Conservation (phyloP, 2,329 filamentous ascomycete species). For the Furcasterigmium sp. region DNA sequence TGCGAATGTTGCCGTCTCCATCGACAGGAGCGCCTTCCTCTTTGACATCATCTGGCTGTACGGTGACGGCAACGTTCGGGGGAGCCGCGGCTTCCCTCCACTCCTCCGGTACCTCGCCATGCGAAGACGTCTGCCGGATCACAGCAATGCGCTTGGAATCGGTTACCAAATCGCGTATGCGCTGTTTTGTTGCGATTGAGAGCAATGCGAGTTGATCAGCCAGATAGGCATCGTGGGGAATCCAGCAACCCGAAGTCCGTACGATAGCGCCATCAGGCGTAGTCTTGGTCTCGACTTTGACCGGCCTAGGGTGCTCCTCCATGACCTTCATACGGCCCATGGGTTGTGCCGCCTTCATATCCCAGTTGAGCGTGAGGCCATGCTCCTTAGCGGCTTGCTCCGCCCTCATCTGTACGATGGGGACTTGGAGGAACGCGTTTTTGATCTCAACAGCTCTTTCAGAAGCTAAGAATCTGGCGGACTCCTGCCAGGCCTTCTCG, state of each 20-base stretch:
- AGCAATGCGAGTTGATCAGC: slow-evolving; percentile 79
- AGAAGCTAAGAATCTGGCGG: slow-evolving; percentile 55
- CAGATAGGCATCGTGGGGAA: slow-evolving; percentile 70
- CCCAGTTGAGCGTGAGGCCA: slow-evolving; percentile 49
- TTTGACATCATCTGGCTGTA: slow-evolving; percentile 17
- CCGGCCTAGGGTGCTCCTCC: slow-evolving; percentile 43
- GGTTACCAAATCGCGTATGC: slow-evolving; percentile 69
- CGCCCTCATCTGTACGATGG: slow-evolving; percentile 52
- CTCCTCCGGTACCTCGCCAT: slow-evolving; percentile 72
- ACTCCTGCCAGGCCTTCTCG: slow-evolving; percentile 60
- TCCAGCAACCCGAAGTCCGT: slow-evolving; percentile 59
- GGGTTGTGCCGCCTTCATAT: slow-evolving; percentile 41
- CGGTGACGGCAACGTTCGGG: slow-evolving; percentile 26
- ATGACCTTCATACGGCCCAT: slow-evolving; percentile 45
- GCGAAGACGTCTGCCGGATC: slow-evolving; percentile 70
- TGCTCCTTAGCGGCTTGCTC: slow-evolving; percentile 55
- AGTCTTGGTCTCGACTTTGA: slow-evolving; percentile 48
- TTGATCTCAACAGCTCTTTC: slow-evolving; percentile 64
- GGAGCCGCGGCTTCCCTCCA: slow-evolving; percentile 67
- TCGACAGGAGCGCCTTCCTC: slow-evolving; percentile 40
- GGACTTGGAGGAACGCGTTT: slow-evolving; percentile 67
- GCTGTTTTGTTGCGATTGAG: slow-evolving; percentile 77
- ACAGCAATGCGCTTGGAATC: slow-evolving; percentile 68
- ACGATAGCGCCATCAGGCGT: slow-evolving; percentile 61
- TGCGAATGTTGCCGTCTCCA: slow-evolving; percentile 48